phyloP scores from a whole-genome alignment of 331 rosid genomes.

The Malus hybrid region DNA sequence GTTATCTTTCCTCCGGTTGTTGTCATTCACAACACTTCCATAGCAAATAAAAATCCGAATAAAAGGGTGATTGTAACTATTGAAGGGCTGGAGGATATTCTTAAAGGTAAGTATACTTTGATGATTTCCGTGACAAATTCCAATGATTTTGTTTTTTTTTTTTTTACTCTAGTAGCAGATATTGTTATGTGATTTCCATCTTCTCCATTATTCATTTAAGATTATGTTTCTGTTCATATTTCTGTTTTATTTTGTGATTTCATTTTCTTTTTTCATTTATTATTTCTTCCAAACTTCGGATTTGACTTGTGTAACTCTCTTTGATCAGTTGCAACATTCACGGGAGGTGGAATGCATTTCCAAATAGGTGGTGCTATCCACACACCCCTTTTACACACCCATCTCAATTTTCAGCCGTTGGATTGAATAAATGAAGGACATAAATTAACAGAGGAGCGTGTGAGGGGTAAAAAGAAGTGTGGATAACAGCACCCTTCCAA shows the following conservation, averaged over 20 bases:
- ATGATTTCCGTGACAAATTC: background rate
- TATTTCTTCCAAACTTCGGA: background rate
- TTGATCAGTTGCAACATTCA: background rate
- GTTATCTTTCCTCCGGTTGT: slow-evolving; percentile 44
- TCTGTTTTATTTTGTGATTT: background rate
- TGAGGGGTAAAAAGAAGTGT: no score
- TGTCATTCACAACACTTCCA: slow-evolving; percentile 34
- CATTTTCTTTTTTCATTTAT: background rate
- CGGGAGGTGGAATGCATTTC: background rate
- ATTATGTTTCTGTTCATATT: background rate
- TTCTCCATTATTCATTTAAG: background rate
- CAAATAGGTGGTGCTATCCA: background rate
- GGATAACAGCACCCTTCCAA: no score
- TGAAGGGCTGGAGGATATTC: slow-evolving; percentile 21
- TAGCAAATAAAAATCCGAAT: slow-evolving; percentile 1
- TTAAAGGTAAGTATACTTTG: slow-evolving; percentile 2
- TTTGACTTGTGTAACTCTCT: background rate
- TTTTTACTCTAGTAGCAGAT: background rate
- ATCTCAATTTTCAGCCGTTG: no score
- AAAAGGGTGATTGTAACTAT: slow-evolving; percentile 15
- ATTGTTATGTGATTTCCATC: background rate
- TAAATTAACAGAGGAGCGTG: no score
- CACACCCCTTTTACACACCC: no score
- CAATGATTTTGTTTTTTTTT: background rate
- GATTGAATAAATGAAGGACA: no score